Evolutionary conservation across 2,329 filamentous ascomycete species (phyloP).

Genomic region (Neurospora sp.): DNA sequence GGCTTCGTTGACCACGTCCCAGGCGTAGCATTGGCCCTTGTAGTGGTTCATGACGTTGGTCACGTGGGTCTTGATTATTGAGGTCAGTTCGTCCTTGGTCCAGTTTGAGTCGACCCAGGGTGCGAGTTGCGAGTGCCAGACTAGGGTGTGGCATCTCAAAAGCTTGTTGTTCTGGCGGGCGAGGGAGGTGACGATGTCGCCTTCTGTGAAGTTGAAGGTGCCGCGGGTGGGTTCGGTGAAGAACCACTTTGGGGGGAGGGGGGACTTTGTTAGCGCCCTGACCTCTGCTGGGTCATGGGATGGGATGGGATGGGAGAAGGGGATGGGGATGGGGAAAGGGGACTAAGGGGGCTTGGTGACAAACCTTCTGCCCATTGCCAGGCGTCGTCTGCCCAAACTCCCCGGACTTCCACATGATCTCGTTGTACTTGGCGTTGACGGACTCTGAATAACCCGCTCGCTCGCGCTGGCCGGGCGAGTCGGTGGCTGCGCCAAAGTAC

Average conservation of each 20-base stretch:
- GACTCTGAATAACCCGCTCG: constrained; percentile 33
- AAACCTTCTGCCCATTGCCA: constrained; percentile 43
- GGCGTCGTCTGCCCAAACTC: constrained; percentile 56
- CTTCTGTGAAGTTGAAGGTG: constrained; percentile 51
- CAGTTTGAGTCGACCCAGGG: constrained; percentile 38
- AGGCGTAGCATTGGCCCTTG: constrained; percentile 40
- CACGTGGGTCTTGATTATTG: constrained; percentile 43
- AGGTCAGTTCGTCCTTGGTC: constrained; percentile 41
- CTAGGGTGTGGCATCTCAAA: constrained; percentile 49
- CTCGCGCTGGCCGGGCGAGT: constrained; percentile 34
- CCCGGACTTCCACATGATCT: constrained; percentile 40
- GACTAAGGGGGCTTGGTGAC: too few species aligned
- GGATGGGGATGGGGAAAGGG: background rate
- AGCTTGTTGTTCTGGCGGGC: constrained; percentile 33
- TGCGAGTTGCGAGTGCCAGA: constrained; percentile 39
- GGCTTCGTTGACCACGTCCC: constrained; percentile 50
- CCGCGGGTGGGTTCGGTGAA: constrained; percentile 47
- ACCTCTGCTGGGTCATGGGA: background rate
- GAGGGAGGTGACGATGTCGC: constrained; percentile 38
- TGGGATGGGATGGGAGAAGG: too few species aligned
- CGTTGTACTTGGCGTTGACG: constrained; percentile 42
- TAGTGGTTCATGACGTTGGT: constrained; percentile 37
- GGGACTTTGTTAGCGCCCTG: background rate
- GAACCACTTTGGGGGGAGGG: constrained; percentile 33
- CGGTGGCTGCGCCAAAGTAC: constrained; percentile 56